Base-by-base conservation (phyloP, 805 yeast species). In the Candida argentea region DNA sequence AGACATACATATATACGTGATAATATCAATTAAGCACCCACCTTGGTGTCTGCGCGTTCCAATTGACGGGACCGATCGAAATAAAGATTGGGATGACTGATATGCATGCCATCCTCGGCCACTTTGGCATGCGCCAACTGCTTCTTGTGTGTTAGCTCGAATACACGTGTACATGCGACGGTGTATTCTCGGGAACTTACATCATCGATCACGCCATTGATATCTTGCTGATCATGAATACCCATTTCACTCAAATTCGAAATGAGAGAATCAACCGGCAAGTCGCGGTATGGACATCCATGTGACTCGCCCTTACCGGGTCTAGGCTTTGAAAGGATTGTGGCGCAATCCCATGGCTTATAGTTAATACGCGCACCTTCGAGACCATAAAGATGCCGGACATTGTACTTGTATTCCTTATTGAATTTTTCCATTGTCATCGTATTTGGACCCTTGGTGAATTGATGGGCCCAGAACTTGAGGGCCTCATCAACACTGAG, bases 221-320 rank as follows among this genome's bases (percentile, higher is more conserved):
- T 53, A 23, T 72, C 67, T 14, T 55, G 58, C 46, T 67, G 67
- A 33, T 80, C 83, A 6, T 51, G 61, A 27, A 84, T 56, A 1
- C 87, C 89, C 73, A 83, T 69, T 13, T 61, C 67, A 22, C 59
- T 55, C 38, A 91, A 60, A 35, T 72, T 70, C 3, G 43, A 39
- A 5, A 68, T 61, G 27, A 91, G 60, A 29, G 70, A 66, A 25
- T 83, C 93, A n/a, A 70, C 48, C 8, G 70, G 63, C 43, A 81
- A 59, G 43, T 81, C 89, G 30, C 94, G 62, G 54, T 82, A 91
- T 4, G 97, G 96, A 53, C 97, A 89, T 2, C 98, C 98, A 48
- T 89, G 95, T 34, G 59, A 69, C 40, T 87, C 94, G 23, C 65
- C 67, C 26, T 67, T 63, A 25, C 64, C 57, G 0, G 94, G 86